Percentiles rank a stretch among this genome's conserved stretches.
Evolutionary conservation across 352 stramenopile species (phyloP).

Genomic region (Phytophthora sp.): DNA sequence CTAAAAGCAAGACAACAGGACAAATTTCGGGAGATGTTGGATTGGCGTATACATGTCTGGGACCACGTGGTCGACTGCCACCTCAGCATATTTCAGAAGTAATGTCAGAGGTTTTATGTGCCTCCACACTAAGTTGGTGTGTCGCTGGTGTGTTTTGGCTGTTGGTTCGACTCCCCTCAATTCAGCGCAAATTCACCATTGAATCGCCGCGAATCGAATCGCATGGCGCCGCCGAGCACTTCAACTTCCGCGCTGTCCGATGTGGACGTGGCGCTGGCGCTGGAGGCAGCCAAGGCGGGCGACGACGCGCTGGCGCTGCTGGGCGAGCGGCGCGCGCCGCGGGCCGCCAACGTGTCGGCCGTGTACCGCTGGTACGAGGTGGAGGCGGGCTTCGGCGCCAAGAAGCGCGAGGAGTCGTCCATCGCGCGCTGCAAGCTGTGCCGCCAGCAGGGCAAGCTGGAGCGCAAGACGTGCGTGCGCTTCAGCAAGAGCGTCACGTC

Average conservation of each 20-base stretch:
- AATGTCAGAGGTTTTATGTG: too few relatives aligned
- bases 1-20: too few relatives aligned
- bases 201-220: conserved; percentile 8
- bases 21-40: too few relatives aligned
- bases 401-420: conserved; percentile 76
- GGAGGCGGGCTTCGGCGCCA: conserved; percentile 59
- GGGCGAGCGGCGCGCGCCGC: background rate
- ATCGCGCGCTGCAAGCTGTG: conserved; percentile 75
- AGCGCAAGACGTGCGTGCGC: conserved; percentile 72
- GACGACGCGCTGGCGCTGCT: conserved; percentile 5
- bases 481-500: conserved; percentile 89
- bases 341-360: conserved; percentile 52
- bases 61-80: too few relatives aligned
- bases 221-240: background rate
- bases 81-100: too few relatives aligned
- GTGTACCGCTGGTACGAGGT: conserved; percentile 86
- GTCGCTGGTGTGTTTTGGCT: too few relatives aligned
- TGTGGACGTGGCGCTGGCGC: background rate
- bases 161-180: too few relatives aligned
- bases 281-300: conserved; percentile 2
- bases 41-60: too few relatives aligned
- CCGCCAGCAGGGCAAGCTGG: conserved; percentile 55
- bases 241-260: background rate
- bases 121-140: too few relatives aligned
- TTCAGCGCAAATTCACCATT: background rate